A percentile compares a stretch with the other conserved stretches of the same genome.
These are phyloP conservation scores for Claviceps capensis DNA, from an alignment of 2,329 filamentous ascomycete species.

Conservation along the genomic window DNA sequence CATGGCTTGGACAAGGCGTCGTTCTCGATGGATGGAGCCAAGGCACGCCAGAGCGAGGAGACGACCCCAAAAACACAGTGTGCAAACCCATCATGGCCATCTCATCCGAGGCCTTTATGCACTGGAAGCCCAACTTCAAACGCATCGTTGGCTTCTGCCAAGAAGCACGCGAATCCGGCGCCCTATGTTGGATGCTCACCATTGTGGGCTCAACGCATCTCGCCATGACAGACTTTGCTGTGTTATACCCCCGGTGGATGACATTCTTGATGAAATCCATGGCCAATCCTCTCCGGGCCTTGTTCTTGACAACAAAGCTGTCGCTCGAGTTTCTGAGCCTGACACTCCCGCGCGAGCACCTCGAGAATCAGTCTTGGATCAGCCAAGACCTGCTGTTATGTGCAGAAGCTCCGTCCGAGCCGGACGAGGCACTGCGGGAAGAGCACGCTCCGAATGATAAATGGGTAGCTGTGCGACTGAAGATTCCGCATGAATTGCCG, in stretches of 20 bases:
- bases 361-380: constrained; percentile 35
- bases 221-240: constrained; percentile 51
- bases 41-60: constrained; percentile 30
- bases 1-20: constrained; percentile 48
- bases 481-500: constrained; percentile 43
- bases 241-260: constrained; percentile 47
- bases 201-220: constrained; percentile 49
- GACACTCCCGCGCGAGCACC: constrained; percentile 33
- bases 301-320: constrained; percentile 49
- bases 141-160: constrained; percentile 41
- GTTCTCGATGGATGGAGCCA: constrained; percentile 53
- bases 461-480: constrained; percentile 42
- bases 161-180: constrained; percentile 35
- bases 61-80: constrained; percentile 29
- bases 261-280: constrained; percentile 47
- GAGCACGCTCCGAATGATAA: constrained; percentile 43
- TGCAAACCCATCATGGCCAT: constrained; percentile 46
- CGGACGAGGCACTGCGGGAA: constrained; percentile 30
- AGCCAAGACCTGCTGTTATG: constrained; percentile 38
- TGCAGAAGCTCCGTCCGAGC: constrained; percentile 21
- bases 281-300: constrained; percentile 46
- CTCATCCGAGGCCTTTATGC: constrained; percentile 56
- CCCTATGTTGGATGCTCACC: constrained; percentile 35
- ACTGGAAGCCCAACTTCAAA: constrained; percentile 52
- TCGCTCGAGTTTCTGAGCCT: constrained; percentile 47